phyloP scores from a whole-genome alignment of 192 early-diverging fungal species.

The Lobosporangium transversale region DNA sequence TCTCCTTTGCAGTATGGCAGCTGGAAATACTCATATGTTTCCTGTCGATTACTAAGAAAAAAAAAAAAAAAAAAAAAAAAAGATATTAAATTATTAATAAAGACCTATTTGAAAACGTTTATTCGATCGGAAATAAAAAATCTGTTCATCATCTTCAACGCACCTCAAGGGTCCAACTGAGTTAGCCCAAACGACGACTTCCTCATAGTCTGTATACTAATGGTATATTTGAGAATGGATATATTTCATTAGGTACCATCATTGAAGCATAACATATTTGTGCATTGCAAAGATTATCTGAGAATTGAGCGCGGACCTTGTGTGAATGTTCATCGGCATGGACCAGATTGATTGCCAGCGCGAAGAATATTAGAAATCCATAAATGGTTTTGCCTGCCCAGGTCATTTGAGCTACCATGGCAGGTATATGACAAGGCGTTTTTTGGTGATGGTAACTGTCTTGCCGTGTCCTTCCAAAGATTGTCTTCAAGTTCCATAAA shows the following conservation, averaged over 20 bases:
- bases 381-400: slow-evolving; percentile 22
- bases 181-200: slow-evolving; percentile 77
- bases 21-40: slow-evolving; percentile 79
- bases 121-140: too few relatives aligned
- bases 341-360: slow-evolving; percentile 12
- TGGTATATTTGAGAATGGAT: slow-evolving; percentile 57
- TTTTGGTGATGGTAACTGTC: too few relatives aligned
- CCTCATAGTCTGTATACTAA: slow-evolving; percentile 69
- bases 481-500: too few relatives aligned
- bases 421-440: background rate
- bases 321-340: slow-evolving; percentile 64
- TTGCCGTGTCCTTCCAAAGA: too few relatives aligned
- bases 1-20: slow-evolving; percentile 78
- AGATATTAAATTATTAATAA: too few relatives aligned
- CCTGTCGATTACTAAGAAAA: slow-evolving; percentile 68
- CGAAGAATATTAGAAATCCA: slow-evolving; percentile 6
- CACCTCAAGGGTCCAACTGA: slow-evolving; percentile 66
- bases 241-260: background rate
- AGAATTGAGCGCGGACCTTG: slow-evolving; percentile 31
- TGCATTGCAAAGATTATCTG: too few relatives aligned
- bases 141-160: too few relatives aligned
- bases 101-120: too few relatives aligned
- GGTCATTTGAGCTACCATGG: slow-evolving; percentile 16
- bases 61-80: background rate
- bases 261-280: too few relatives aligned